Conservation (phyloP, 1,284 basidiomycete species). For the Cryptococcus maquisensis region DNA sequence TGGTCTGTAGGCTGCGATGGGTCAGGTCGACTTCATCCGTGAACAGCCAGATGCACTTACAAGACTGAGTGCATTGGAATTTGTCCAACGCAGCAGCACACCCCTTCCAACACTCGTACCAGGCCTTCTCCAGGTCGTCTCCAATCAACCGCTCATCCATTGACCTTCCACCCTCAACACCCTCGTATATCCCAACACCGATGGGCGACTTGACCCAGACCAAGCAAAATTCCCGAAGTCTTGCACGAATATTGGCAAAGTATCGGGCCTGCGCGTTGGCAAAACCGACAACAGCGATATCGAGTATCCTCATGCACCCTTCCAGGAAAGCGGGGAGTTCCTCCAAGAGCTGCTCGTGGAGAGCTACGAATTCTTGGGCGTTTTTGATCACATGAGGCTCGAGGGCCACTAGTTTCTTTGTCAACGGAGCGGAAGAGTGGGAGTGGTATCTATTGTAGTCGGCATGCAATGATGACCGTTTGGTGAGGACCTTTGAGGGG, state of each 20-base stretch:
- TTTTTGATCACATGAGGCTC: conserved; percentile 34
- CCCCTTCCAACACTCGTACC: conserved; percentile 30
- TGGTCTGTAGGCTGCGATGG: conserved; percentile 21
- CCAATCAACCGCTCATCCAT: conserved; percentile 5
- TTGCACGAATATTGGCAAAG: conserved; percentile 21
- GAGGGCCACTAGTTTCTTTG: conserved; percentile 2
- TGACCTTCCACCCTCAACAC: background rate
- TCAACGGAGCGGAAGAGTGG: conserved; percentile 25
- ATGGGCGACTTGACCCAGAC: conserved; percentile 19
- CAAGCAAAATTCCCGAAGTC: conserved; percentile 20
- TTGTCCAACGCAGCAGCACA: conserved; percentile 35
- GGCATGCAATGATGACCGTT: conserved; percentile 33
- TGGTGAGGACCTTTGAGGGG: conserved; percentile 40
- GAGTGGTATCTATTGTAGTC: conserved; percentile 44
- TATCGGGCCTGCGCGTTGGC: conserved; percentile 38
- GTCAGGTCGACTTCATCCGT: conserved; percentile 3
- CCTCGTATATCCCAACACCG: conserved; percentile 1
- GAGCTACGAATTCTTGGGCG: conserved; percentile 45
- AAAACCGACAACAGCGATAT: conserved; percentile 38
- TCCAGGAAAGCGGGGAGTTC: conserved; percentile 47
- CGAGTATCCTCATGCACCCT: conserved; percentile 41
- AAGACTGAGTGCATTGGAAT: conserved; percentile 27
- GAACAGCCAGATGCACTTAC: conserved; percentile 13
- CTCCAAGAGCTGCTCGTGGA: conserved; percentile 48
- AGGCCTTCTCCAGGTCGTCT: conserved; percentile 26